Evolutionary conservation across 1,284 basidiomycete genomes (phyloP), one percentile per base, ranked within the genome.

Genomic region (Sparassis latifolia): DNA sequence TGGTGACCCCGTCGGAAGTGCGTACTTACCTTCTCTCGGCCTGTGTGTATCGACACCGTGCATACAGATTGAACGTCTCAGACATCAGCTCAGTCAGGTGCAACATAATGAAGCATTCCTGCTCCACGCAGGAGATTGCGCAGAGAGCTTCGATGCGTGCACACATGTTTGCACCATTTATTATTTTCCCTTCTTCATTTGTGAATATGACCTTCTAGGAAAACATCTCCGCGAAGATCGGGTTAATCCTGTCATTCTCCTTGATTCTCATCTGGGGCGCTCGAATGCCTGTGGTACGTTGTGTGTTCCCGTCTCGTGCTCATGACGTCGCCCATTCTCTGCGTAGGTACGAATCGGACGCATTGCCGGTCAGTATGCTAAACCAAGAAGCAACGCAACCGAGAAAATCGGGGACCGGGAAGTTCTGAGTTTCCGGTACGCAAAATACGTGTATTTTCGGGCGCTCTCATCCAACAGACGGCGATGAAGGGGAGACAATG

Each of bases 331-430:
- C 20, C 20, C 3, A 28, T 30, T 2, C n/a, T 27, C 27, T 37
- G 31, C 5, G n/a, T 32, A 87, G 84, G 77, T 96, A 42, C 84
- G 94, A 10, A 84, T 97, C 55, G 92, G 92, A 4, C 80, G 94
- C 31, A 96, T 97, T 58, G 94, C 93, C 1, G 94, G 94, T 1
- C 96, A 98, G 68, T 98, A 97, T 60, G 96, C 94, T 33, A 98
- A 98, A 69, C 96, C 96, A 0, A 78, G 96, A 51, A 93, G 89
- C 62, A 96, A 90, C 62, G 75, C 78, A 3, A 93, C 82, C 27
- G 96, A 99, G 66, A 83, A 79, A 56, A 73, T 93, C 37, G 77
- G 80, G 27, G 81, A 84, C 54, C 73, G 74, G 47, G 77, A 86
- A 60, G 80, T 93, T 0, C 69, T 83, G 43, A 93, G 87, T 60